phyloP scores from a whole-genome alignment of 2,329 filamentous ascomycete genomes.

The Tolypocladium nubicola region DNA sequence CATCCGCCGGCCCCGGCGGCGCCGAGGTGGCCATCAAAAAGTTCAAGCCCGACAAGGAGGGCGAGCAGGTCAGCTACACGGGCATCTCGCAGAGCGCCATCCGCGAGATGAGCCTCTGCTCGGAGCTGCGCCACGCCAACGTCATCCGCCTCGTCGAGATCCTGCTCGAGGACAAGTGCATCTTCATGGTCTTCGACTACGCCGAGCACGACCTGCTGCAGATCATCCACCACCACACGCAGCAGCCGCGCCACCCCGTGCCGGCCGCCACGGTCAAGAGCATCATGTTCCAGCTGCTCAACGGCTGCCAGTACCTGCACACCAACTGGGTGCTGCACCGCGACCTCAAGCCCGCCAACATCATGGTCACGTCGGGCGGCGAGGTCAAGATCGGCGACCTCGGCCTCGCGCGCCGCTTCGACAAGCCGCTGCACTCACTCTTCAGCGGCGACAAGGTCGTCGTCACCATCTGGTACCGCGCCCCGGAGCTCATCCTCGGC shows the following conservation, averaged over 20 bases:
- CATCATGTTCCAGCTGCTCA: slow-evolving; percentile 91
- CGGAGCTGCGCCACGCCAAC: slow-evolving; percentile 79
- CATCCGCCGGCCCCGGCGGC: slow-evolving; percentile 50
- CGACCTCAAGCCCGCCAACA: slow-evolving; percentile 95
- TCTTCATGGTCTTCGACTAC: slow-evolving; percentile 99
- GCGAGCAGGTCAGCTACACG: slow-evolving; percentile 87
- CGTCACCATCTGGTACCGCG: slow-evolving; percentile 98
- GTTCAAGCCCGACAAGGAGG: slow-evolving; percentile 98
- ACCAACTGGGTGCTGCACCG: slow-evolving; percentile 95
- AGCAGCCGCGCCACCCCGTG: slow-evolving; percentile 79
- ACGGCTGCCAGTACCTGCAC: slow-evolving; percentile 90
- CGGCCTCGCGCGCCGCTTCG: slow-evolving; percentile 82
- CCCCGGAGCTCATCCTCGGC: slow-evolving; percentile 84
- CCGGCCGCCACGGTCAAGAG: slow-evolving; percentile 82
- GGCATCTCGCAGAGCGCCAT: slow-evolving; percentile 96
- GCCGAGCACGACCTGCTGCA: slow-evolving; percentile 95
- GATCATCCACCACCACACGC: slow-evolving; percentile 95
- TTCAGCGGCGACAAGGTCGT: slow-evolving; percentile 96
- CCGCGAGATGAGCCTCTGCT: slow-evolving; percentile 94
- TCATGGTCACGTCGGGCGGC: slow-evolving; percentile 88
- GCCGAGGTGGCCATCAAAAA: slow-evolving; percentile 96
- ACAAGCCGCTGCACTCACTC: slow-evolving; percentile 84
- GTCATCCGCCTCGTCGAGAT: slow-evolving; percentile 89
- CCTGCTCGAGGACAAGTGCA: slow-evolving; percentile 96
- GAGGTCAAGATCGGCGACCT: slow-evolving; percentile 93